Base-by-base conservation (phyloP, 2,329 filamentous ascomycete species). In the Scytalidium lignicola region DNA sequence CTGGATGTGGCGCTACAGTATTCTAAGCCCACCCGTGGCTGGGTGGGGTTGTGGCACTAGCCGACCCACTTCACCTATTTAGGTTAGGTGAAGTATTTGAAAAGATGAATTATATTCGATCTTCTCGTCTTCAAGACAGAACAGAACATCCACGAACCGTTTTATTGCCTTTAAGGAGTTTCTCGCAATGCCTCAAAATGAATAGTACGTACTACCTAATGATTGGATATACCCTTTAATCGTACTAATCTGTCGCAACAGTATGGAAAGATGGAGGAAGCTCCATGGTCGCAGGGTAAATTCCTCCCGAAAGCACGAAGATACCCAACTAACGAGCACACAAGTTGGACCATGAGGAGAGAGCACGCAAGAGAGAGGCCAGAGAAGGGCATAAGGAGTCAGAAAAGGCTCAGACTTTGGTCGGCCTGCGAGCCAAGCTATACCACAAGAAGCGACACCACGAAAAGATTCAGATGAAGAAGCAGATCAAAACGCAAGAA, bases 391-490 rank as follows among this genome's bases (percentile, higher is more conserved):
- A 99, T 78, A 85, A 91, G 72, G 82, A 82, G 49, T 93, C 88
- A 45, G 80, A 93, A 65, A 86, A 96, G 73, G 90, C 93, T 20
- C 92, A 97, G 76, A 96, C 93, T 70, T 79, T 96, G 64, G 86
- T 88, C 54, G 93, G 93, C 57, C 82, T 97, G 61, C 80, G 90
- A 55, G 93, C 93, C 60, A 99, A 99, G 78, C 76, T 95, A 63
- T 85, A 93, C 74, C 86, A 92, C 70, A 85, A 97, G 80, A 90
- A 91, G 77, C 83, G 93, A 21, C 88, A 90, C 74, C 87, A 91
- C 69, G 91, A 99, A 78, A 99, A 99, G 85, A 95, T 96, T 67
- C 90, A 95, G 79, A 91, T 96, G 86, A 87, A 86, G 72, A 95
- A 96, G 79, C 76, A 84, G 64, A 95, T 99, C 80, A 89, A 88